A percentile compares a stretch with the other conserved stretches of the same genome.
These are phyloP conservation scores for Dothiorella sarmentorum DNA, from an alignment of 2,329 filamentous ascomycete genomes.

Conservation along the genomic window DNA sequence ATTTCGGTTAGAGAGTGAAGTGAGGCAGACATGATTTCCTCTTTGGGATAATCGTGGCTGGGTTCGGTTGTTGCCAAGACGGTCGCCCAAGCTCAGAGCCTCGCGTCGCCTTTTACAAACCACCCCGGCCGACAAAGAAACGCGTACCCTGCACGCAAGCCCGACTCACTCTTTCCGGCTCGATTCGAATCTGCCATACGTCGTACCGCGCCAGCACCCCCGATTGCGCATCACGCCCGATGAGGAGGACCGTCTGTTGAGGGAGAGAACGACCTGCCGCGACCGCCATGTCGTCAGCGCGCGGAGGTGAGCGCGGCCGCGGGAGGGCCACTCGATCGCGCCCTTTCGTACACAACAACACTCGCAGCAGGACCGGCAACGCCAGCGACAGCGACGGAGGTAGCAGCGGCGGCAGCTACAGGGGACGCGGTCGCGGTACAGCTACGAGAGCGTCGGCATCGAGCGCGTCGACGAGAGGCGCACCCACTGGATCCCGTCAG, in stretches of 20 bases:
- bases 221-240: not conserved
- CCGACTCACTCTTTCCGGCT: not conserved
- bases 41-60: not conserved
- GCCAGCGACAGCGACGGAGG: constrained; percentile 14
- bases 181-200: not conserved
- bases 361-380: not conserved
- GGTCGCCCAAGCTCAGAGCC: constrained; percentile 12
- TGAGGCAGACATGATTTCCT: not conserved
- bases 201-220: not conserved
- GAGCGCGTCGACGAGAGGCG: constrained; percentile 5
- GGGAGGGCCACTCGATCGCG: not conserved
- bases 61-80: not conserved
- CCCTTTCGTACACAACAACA: not conserved
- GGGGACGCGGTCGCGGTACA: not conserved
- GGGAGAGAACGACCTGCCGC: constrained; percentile 1
- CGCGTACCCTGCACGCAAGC: not conserved
- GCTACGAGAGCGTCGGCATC: no score
- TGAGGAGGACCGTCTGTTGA: not conserved
- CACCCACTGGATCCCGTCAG: constrained; percentile 1
- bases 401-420: not conserved
- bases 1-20: not conserved
- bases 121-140: constrained; percentile 11
- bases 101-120: constrained; percentile 12
- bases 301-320: constrained; percentile 17
- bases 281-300: constrained; percentile 19